phyloP scores from a whole-genome alignment of 805 yeast genomes.

The Kodamaea lidongshanica region DNA sequence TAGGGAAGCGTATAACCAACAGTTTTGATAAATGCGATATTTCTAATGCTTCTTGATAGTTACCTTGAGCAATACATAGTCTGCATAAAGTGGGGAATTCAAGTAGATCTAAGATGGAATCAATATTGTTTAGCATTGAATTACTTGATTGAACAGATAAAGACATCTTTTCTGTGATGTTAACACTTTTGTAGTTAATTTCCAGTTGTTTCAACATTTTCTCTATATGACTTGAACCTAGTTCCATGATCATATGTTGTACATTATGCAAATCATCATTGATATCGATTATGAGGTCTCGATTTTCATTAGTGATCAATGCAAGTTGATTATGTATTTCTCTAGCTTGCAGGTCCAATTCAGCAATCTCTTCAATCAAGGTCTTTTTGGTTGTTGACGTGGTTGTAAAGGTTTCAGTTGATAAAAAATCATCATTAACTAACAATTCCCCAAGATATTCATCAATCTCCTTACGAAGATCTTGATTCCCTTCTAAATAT shows the following conservation, averaged over 20 bases:
- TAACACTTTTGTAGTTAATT: slow-evolving; percentile 12
- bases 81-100: slow-evolving; percentile 79
- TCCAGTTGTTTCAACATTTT: slow-evolving; percentile 9
- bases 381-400: slow-evolving; percentile 30
- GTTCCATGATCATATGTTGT: slow-evolving; percentile 10
- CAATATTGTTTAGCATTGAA: slow-evolving; percentile 54
- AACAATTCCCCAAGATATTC: slow-evolving; percentile 36
- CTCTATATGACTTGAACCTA: slow-evolving; percentile 3
- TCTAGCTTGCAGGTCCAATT: slow-evolving; percentile 53
- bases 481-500: slow-evolving; percentile 16
- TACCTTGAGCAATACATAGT: slow-evolving; percentile 80
- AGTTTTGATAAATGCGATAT: slow-evolving; percentile 69
- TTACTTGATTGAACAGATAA: slow-evolving; percentile 19
- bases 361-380: slow-evolving; percentile 67
- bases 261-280: slow-evolving; percentile 31
- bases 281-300: slow-evolving; percentile 43
- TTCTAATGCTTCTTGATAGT: slow-evolving; percentile 85
- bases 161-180: slow-evolving; percentile 18
- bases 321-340: slow-evolving; percentile 42
- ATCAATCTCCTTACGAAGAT: slow-evolving; percentile 18
- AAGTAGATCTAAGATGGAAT: slow-evolving; percentile 66
- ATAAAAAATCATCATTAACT: slow-evolving; percentile 41
- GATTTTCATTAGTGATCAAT: slow-evolving; percentile 30
- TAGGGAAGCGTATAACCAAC: slow-evolving; percentile 63
- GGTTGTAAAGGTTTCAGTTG: slow-evolving; percentile 41